Percentiles rank a stretch among this genome's conserved stretches.
phyloP scores from a whole-genome alignment of 331 rosid species.

The Pyrus hybrid region DNA sequence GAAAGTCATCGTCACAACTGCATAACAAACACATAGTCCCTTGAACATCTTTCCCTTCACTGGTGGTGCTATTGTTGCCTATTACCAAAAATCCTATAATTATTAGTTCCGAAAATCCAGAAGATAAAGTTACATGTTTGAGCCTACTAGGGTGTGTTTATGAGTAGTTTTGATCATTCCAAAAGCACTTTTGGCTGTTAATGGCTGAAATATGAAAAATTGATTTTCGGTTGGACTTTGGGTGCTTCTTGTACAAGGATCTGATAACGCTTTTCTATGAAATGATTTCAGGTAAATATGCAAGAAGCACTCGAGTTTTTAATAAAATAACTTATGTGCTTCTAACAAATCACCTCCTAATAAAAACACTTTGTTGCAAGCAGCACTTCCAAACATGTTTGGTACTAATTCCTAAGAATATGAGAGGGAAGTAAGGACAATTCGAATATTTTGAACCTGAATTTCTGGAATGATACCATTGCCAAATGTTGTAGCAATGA shows the following conservation, averaged over 20 bases:
- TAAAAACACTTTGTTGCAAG: not conserved
- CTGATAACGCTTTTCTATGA: not conserved
- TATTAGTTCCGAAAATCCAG: not conserved
- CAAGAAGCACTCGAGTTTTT: not conserved
- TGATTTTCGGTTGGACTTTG: not conserved
- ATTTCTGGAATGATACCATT: conserved; percentile 83
- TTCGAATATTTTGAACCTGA: conserved; percentile 35
- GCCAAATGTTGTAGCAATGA: conserved; percentile 68
- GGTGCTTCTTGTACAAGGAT: not conserved
- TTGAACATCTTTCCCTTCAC: conserved; percentile 91
- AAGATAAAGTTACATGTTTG: not conserved
- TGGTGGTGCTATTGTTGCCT: conserved; percentile 84
- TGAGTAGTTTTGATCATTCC: not conserved
- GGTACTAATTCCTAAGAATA: not conserved
- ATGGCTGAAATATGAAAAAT: not conserved
- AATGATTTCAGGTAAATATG: not conserved
- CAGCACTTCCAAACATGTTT: not conserved
- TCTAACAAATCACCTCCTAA: not conserved
- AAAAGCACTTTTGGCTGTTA: not conserved
- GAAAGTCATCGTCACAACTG: conserved; percentile 37
- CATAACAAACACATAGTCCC: conserved; percentile 59
- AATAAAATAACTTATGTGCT: not conserved
- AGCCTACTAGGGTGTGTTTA: not conserved
- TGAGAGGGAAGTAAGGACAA: not conserved
- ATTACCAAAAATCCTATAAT: not conserved